Evolutionary conservation across 805 yeast genomes (phyloP).

Genomic region (Candida khao-thaluensis): DNA sequence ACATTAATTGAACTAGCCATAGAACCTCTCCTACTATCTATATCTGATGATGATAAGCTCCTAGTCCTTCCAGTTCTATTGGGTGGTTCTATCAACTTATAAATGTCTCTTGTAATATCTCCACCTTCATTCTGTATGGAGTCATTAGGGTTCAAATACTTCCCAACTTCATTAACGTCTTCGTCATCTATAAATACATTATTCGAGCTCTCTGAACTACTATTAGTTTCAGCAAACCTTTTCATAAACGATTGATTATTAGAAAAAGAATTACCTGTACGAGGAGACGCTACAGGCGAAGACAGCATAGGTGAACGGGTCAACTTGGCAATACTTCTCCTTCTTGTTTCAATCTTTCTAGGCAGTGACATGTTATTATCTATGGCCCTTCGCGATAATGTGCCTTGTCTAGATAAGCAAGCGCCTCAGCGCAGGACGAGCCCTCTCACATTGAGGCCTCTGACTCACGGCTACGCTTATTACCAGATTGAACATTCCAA

Average conservation of each 20-base stretch:
- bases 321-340: slow-evolving; percentile 31
- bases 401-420: too few species aligned
- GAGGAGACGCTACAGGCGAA: slow-evolving; percentile 23
- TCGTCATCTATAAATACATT: slow-evolving; percentile 12
- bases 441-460: too few species aligned
- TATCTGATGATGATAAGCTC: slow-evolving; percentile 27
- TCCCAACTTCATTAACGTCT: slow-evolving; percentile 9
- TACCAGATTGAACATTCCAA: too few species aligned
- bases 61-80: slow-evolving; percentile 16
- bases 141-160: slow-evolving; percentile 14
- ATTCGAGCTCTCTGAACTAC: slow-evolving; percentile 13
- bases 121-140: slow-evolving; percentile 47
- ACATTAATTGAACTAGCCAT: slow-evolving; percentile 67
- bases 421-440: too few species aligned
- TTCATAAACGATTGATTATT: slow-evolving; percentile 21
- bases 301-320: slow-evolving; percentile 29
- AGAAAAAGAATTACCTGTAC: slow-evolving; percentile 12
- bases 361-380: slow-evolving; percentile 17
- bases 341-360: slow-evolving; percentile 15
- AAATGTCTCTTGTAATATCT: slow-evolving; percentile 51
- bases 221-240: slow-evolving; percentile 11
- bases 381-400: neutral
- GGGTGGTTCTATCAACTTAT: slow-evolving; percentile 24
- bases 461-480: too few species aligned
- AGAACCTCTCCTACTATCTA: slow-evolving; percentile 50